Evolutionary conservation across 2,329 filamentous ascomycete species (phyloP).

Genomic region (Mycosphaerella sp.): DNA sequence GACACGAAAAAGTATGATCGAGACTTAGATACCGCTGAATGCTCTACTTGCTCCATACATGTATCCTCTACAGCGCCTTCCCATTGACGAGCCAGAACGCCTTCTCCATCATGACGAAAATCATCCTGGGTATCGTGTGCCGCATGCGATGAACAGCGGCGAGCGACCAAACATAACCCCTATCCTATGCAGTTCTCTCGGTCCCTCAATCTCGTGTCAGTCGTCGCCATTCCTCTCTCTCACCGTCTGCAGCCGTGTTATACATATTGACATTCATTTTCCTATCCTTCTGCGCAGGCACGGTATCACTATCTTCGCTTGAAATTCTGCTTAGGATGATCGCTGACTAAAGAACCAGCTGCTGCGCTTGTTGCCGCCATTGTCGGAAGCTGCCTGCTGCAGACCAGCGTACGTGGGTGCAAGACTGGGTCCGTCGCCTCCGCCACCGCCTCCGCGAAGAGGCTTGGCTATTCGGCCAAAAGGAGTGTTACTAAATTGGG

Average conservation of each 20-base stretch:
- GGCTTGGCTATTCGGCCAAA: constrained; percentile 63
- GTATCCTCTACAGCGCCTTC: background rate
- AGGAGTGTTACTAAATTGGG: constrained; percentile 58
- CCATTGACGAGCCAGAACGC: background rate
- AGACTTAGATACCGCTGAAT: background rate
- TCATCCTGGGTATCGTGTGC: constrained; percentile 12
- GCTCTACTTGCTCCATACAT: background rate
- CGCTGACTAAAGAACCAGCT: constrained; percentile 69
- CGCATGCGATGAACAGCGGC: constrained; percentile 4
- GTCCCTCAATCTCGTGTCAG: constrained; percentile 7
- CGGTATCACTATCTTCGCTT: background rate
- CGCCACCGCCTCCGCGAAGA: constrained; percentile 50
- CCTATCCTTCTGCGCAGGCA: background rate
- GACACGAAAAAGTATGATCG: background rate
- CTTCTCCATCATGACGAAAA: constrained; percentile 6
- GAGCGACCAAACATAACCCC: constrained; percentile 8
- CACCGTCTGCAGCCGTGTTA: background rate
- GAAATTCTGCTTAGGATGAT: background rate
- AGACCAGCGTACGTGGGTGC: constrained; percentile 41
- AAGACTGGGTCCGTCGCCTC: constrained; percentile 34
- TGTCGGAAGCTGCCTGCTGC: constrained; percentile 32
- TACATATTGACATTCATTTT: background rate
- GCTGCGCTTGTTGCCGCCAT: constrained; percentile 51
- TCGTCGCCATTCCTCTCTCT: background rate
- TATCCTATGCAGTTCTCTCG: constrained; percentile 2